These are phyloP conservation scores for Malus hybrid DNA, from an alignment of 331 rosid species.

Conservation along the genomic window DNA sequence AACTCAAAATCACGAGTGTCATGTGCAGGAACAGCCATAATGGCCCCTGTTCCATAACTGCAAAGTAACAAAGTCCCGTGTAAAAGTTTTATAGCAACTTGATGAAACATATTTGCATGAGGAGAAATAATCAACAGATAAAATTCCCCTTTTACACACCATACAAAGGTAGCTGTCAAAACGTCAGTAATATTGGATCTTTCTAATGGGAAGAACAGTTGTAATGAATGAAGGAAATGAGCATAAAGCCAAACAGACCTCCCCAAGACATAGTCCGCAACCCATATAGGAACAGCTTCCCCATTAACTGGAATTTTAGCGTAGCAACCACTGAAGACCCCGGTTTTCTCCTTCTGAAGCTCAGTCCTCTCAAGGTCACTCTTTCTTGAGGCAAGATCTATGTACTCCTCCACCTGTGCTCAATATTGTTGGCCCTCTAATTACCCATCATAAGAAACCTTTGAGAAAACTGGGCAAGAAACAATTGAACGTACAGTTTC, in stretches of 20 bases:
- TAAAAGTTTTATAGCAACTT: neutral
- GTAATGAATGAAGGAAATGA: neutral
- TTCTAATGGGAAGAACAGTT: neutral
- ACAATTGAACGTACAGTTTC: conserved; percentile 46
- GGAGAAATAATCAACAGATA: conserved; percentile 12
- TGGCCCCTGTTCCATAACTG: conserved; percentile 97
- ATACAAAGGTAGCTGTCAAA: neutral
- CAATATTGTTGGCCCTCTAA: conserved; percentile 33
- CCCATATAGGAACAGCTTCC: conserved; percentile 87
- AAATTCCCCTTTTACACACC: conserved; percentile 7
- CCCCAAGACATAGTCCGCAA: conserved; percentile 95
- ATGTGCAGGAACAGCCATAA: conserved; percentile 97
- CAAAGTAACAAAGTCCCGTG: conserved; percentile 20
- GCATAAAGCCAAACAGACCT: conserved; percentile 48
- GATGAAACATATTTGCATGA: neutral
- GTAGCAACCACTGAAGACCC: conserved; percentile 40
- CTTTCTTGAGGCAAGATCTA: conserved; percentile 70
- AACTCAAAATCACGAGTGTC: conserved; percentile 89
- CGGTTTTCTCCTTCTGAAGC: conserved; percentile 94
- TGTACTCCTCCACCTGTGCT: conserved; percentile 78
- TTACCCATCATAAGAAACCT: conserved; percentile 25
- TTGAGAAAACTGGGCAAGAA: conserved; percentile 20
- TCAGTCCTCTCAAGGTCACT: conserved; percentile 97
- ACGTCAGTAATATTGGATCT: conserved; percentile 4
- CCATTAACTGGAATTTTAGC: conserved; percentile 45